Percentiles rank a stretch among this genome's conserved stretches.
Conservation (phyloP, 106 monocot genomes). For the Apostasia ramifera region DNA sequence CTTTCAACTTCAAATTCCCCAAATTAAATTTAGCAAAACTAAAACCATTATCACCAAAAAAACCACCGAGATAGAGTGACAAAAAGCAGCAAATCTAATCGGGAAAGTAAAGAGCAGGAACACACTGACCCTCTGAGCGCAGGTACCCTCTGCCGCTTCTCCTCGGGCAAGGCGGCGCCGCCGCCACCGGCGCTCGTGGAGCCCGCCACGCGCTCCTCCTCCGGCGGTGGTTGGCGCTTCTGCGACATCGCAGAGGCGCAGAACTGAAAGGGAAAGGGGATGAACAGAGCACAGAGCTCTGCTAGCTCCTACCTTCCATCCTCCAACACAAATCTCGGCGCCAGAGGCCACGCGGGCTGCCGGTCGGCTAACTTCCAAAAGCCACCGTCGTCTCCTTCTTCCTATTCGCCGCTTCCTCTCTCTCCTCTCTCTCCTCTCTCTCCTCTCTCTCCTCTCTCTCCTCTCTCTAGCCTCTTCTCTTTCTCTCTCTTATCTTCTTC, state of each 20-base stretch:
- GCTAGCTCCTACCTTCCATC: neutral
- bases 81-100: neutral
- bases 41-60: no score
- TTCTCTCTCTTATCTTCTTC: neutral
- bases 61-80: no score
- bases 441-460: neutral
- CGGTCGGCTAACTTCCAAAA: neutral
- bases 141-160: conserved; percentile 24
- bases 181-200: neutral
- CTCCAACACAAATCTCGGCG: neutral
- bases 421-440: neutral
- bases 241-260: conserved; percentile 22
- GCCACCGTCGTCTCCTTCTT: neutral
- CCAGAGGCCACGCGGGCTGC: neutral
- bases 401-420: neutral
- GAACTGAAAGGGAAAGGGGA: neutral
- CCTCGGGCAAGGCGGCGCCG: conserved; percentile 2
- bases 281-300: neutral
- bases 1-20: no score
- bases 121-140: conserved; percentile 8
- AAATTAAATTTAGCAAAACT: no score
- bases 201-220: conserved; percentile 8
- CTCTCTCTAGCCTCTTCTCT: neutral
- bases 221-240: conserved; percentile 23
- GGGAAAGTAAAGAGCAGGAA: neutral